Conservation (phyloP, 768 basidiomycete genomes). For the Pleurotus citrinopileatus region DNA sequence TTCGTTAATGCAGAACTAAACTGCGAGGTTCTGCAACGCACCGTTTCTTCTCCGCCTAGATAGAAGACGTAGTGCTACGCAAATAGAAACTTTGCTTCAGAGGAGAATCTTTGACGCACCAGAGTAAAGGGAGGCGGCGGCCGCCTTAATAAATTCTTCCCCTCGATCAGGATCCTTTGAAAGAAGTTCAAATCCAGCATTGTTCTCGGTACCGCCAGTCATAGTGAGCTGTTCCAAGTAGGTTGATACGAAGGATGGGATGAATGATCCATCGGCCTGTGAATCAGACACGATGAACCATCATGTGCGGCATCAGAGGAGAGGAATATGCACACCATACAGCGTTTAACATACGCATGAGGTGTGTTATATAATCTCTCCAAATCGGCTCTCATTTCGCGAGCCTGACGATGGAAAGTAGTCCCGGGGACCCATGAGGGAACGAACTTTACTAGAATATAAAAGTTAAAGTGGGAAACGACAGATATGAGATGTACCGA, state of each 20-base stretch:
- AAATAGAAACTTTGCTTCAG: no score
- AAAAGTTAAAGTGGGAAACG: background rate
- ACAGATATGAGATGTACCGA: constrained; percentile 1
- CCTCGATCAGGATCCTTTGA: constrained; percentile 12
- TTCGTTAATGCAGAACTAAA: background rate
- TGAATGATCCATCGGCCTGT: constrained; percentile 15
- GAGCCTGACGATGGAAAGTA: constrained; percentile 21
- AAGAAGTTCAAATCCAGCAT: constrained; percentile 4
- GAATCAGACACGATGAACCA: background rate
- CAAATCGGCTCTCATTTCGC: constrained; percentile 21
- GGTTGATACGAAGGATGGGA: constrained; percentile 19
- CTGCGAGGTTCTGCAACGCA: constrained; percentile 2
- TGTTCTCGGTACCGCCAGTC: no score
- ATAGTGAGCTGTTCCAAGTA: constrained; percentile 20
- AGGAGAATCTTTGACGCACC: no score
- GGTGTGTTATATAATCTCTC: constrained; percentile 27
- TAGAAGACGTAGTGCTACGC: no score
- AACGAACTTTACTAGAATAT: constrained; percentile 24
- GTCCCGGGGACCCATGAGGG: constrained; percentile 30
- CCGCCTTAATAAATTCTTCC: constrained; percentile 28
- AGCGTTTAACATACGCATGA: constrained; percentile 23
- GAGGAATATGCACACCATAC: constrained; percentile 17
- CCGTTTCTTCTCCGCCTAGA: constrained; percentile 27
- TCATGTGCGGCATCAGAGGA: background rate
- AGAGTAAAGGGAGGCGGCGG: constrained; percentile 27